Conservation (phyloP, 108 stramenopile genomes). For the Aurantiochytrium sp. region DNA sequence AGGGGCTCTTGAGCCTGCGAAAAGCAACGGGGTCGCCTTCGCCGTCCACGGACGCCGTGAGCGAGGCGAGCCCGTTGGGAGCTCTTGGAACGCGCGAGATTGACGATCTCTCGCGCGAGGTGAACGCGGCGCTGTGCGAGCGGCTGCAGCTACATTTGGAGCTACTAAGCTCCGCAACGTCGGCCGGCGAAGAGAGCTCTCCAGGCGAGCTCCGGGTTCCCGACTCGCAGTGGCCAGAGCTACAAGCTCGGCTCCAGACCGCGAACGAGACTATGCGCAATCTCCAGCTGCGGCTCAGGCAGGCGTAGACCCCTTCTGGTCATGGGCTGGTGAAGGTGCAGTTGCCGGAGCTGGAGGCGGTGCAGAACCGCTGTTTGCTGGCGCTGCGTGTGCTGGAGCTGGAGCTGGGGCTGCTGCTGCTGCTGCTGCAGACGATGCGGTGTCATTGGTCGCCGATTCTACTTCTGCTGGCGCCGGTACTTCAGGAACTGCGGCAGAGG, state of each 20-base stretch:
- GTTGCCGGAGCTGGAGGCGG: neutral
- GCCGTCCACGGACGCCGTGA: neutral
- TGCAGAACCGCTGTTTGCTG: too few species aligned
- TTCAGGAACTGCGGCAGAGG: too few species aligned
- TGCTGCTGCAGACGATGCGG: too few species aligned
- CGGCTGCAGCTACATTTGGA: neutral
- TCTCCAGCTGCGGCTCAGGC: neutral
- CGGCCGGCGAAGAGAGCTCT: neutral
- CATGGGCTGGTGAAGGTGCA: neutral
- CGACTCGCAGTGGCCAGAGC: neutral
- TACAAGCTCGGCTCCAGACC: neutral
- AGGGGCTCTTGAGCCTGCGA: neutral
- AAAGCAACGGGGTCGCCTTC: neutral
- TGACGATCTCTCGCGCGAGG: neutral
- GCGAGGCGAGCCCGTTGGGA: neutral
- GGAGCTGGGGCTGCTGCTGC: too few species aligned
- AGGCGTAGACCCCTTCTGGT: neutral
- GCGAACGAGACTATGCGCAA: neutral
- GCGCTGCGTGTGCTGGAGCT: too few species aligned
- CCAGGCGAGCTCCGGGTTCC: neutral
- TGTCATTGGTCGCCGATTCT: too few species aligned
- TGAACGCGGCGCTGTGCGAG: neutral
- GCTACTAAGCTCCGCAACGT: neutral
- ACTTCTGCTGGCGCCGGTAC: too few species aligned
- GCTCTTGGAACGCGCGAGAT: too few species aligned